Evolutionary conservation across 768 basidiomycete genomes (phyloP), one percentile per base, ranked within the genome.

Genomic region (Phanerochaete carnosa): DNA sequence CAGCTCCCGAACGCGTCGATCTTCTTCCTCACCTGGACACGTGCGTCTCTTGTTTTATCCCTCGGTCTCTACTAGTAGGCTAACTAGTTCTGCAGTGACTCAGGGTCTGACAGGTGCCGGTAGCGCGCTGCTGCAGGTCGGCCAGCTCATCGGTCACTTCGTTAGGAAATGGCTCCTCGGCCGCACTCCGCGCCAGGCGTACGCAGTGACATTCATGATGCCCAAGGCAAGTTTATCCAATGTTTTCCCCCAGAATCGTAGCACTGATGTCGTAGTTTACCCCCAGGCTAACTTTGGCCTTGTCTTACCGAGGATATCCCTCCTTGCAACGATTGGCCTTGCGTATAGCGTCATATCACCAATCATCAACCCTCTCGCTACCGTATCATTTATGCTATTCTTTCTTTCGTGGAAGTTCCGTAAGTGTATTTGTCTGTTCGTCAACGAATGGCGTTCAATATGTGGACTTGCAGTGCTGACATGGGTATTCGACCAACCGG

Each of bases 131-230:
- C 75, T 83, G 5, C 86, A 87, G 66, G 69, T 85, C 9, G 77
- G 77, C 33, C 77, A 80, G 8, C 69, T 90, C 9, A 62, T 81
- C 6, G 57, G 88, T 15, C 84, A 88, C 71, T 88, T 80, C 65
- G 68, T 88, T 55, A 82, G 82, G 64, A 83, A 88, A 63, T 81
- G 83, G 77, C 79, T 90, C 54, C 74, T 86, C 39, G 89, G 87
- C 2, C 80, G 84, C n/a, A 87, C 89, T 2, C 85, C 86, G 33
- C 77, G 87, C 22, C 80, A 86, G 58, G 83, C 87, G 4, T 89
- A 78, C 66, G 73, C 70, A 23, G 79, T 81, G n/a, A 82, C 79
- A 0, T 84, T 82, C 64, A 59, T 77, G 61, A 84, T 85, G 83
- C 83, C 83, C 50, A 72, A 75, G 5, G 81, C 80, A 62, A 64